These are phyloP conservation scores for Vanderwaltozyma tropicalis DNA, from an alignment of 805 yeast genomes.

Conservation along the genomic window DNA sequence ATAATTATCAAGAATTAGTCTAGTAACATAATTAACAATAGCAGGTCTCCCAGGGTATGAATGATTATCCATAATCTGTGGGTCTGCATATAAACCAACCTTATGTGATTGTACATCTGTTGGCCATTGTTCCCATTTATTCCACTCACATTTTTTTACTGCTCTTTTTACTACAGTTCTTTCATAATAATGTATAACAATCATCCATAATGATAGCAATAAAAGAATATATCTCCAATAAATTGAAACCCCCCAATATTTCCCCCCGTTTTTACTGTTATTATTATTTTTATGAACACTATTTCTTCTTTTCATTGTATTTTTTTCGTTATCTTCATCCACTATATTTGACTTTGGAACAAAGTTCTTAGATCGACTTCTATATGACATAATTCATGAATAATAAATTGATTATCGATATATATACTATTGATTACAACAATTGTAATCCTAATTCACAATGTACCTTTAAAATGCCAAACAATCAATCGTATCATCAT, in stretches of 20 bases:
- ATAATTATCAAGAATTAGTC: conserved; percentile 62
- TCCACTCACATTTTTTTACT: conserved; percentile 49
- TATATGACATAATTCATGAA: background rate
- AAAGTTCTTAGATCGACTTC: background rate
- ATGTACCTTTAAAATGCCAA: too few species aligned
- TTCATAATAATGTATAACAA: conserved; percentile 43
- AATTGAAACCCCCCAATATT: too few species aligned
- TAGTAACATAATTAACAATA: conserved; percentile 43
- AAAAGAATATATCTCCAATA: conserved; percentile 21
- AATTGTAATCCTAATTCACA: too few species aligned
- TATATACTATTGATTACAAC: too few species aligned
- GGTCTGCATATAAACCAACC: conserved; percentile 74
- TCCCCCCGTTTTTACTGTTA: too few species aligned
- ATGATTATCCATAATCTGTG: conserved; percentile 82
- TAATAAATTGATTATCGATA: too few species aligned
- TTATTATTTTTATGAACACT: too few species aligned
- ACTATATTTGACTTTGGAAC: background rate
- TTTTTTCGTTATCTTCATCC: background rate
- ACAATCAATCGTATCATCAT: too few species aligned
- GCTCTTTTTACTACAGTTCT: conserved; percentile 38
- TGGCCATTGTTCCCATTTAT: conserved; percentile 53
- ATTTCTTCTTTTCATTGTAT: too few species aligned
- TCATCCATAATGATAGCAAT: conserved; percentile 33
- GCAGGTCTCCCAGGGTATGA: conserved; percentile 70
- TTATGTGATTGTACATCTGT: conserved; percentile 33